These are phyloP conservation scores for Ogataea saltuana DNA, from an alignment of 805 yeast species.

Conservation along the genomic window DNA sequence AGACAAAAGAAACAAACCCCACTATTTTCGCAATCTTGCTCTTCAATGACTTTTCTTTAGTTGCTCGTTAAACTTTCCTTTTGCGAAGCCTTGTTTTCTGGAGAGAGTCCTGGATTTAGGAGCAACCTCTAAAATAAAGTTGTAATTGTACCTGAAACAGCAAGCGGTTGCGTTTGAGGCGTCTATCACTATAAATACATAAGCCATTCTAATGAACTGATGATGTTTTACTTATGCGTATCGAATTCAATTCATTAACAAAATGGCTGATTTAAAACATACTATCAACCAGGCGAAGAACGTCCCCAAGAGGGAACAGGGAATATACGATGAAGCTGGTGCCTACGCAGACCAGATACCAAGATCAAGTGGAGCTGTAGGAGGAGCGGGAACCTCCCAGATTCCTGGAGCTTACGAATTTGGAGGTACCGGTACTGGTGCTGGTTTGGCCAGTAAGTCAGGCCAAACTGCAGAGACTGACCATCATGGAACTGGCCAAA, in stretches of 20 bases:
- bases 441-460: too few species aligned
- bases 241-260: not conserved
- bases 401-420: constrained; percentile 17
- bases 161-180: too few species aligned
- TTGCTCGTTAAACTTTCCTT: not conserved
- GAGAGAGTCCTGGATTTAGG: not conserved
- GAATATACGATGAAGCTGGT: constrained; percentile 1
- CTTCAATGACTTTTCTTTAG: not conserved
- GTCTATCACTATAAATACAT: too few species aligned
- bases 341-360: constrained; percentile 5
- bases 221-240: too few species aligned
- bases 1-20: too few species aligned
- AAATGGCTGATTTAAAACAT: constrained; percentile 2
- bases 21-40: not conserved
- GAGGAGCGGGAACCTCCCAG: constrained; percentile 1
- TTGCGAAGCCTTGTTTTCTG: not conserved
- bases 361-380: not conserved
- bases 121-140: not conserved
- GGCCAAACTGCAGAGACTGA: too few species aligned
- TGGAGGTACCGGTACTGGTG: too few species aligned
- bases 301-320: constrained; percentile 3
- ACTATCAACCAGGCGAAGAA: constrained; percentile 1
- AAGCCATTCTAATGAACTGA: too few species aligned
- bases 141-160: not conserved
- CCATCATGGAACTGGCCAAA: too few species aligned